Conservation (phyloP, 2,329 filamentous ascomycete species). For the Septoria linicola region DNA sequence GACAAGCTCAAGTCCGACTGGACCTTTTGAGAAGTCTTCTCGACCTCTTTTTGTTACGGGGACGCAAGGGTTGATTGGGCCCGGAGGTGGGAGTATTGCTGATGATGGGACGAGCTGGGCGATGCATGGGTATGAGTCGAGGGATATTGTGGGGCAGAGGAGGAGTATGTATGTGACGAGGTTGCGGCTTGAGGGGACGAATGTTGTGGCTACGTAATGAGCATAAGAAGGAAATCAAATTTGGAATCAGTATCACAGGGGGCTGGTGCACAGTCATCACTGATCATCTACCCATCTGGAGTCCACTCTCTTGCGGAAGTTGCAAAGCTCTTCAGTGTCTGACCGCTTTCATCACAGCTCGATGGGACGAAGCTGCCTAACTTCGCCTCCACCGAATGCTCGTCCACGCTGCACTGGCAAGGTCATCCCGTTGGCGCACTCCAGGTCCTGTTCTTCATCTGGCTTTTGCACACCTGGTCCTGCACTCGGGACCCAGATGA, state of each 20-base stretch:
- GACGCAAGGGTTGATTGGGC: conserved; percentile 31
- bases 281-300: no score
- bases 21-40: conserved; percentile 17
- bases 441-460: no score
- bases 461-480: no score
- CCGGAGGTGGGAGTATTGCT: conserved; percentile 18
- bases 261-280: no score
- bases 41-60: conserved; percentile 20
- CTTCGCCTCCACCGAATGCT: no score
- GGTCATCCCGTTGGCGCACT: no score
- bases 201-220: neutral
- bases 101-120: conserved; percentile 18
- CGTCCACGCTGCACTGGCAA: no score
- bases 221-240: neutral
- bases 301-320: no score
- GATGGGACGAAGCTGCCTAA: no score
- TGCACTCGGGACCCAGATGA: no score
- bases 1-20: conserved; percentile 13
- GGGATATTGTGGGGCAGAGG: conserved; percentile 10
- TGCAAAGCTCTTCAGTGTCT: no score
- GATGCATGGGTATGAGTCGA: conserved; percentile 21
- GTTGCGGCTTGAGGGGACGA: conserved; percentile 3
- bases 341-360: no score
- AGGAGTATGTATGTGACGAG: conserved; percentile 20
- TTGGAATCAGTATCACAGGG: neutral